phyloP scores from a whole-genome alignment of 306 rosid genomes.

The Glycine soja region DNA sequence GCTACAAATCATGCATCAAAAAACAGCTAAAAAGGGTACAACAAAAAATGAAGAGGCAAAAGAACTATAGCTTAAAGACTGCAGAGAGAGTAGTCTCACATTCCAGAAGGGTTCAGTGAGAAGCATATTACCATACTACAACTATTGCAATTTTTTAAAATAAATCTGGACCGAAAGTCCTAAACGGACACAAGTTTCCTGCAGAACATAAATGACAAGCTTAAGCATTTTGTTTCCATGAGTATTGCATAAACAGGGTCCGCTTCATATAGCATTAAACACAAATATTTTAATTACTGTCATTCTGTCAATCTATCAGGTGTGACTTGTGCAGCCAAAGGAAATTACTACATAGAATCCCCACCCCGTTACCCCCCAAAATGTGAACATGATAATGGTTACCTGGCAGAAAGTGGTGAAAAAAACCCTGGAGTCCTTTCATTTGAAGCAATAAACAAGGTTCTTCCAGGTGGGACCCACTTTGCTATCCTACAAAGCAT shows the following conservation, averaged over 20 bases:
- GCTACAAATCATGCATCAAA: conserved; percentile 8
- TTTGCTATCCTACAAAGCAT: conserved; percentile 76
- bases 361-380: background rate
- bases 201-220: background rate
- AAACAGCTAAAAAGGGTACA: conserved; percentile 8
- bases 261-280: background rate
- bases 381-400: conserved; percentile 40
- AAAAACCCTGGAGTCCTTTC: conserved; percentile 91
- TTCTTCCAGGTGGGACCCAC: conserved; percentile 90
- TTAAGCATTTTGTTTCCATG: background rate
- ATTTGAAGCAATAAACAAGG: conserved; percentile 90
- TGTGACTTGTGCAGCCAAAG: conserved; percentile 15
- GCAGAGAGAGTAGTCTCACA: background rate
- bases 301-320: background rate
- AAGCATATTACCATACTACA: conserved; percentile 29
- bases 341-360: background rate
- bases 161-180: background rate
- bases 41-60: background rate
- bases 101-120: background rate
- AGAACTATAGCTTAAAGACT: background rate
- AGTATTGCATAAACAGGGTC: background rate
- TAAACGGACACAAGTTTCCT: background rate
- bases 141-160: background rate
- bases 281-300: background rate
- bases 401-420: conserved; percentile 87